Conservation (phyloP, 2,329 filamentous ascomycete species). For the Colletotrichum sp. region DNA sequence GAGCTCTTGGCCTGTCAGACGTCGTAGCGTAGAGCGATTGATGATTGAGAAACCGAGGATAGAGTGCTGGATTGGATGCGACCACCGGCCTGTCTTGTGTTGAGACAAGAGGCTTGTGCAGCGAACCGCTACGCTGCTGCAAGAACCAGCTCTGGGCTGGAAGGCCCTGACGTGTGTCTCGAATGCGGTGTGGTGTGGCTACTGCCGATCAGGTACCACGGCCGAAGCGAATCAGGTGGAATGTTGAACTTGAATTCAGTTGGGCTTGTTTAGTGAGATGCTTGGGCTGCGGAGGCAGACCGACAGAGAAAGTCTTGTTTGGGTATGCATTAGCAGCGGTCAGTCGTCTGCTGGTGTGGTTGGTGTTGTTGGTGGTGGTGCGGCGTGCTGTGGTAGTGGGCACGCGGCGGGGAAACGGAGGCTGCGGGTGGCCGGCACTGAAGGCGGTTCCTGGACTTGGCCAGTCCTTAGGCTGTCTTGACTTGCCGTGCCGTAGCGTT, state of each 20-base stretch:
- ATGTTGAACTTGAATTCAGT: not conserved
- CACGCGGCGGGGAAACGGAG: not conserved
- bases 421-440: conserved; percentile 4
- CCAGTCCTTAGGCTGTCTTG: conserved; percentile 7
- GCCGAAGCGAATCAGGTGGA: not conserved
- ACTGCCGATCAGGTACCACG: conserved; percentile 14
- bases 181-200: conserved; percentile 9
- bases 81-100: conserved; percentile 13
- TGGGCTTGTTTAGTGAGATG: not conserved
- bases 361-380: not conserved
- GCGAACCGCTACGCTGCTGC: conserved; percentile 5
- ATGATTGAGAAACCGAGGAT: not conserved
- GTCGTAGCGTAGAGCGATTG: not conserved
- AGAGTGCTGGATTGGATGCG: conserved; percentile 2
- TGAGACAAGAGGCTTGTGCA: conserved; percentile 18
- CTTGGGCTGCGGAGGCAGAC: not conserved
- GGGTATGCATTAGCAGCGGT: not conserved
- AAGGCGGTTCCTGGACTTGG: not conserved
- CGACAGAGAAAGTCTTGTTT: not conserved
- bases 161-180: conserved; percentile 1
- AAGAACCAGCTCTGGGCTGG: not conserved
- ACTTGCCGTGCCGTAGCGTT: conserved; percentile 1
- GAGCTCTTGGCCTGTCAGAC: not conserved
- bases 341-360: not conserved
- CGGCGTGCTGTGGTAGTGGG: not conserved